Evolutionary conservation across 1,284 basidiomycete genomes (phyloP), one percentile per base, ranked within the genome.

Genomic region (Farysia itapuensis): DNA sequence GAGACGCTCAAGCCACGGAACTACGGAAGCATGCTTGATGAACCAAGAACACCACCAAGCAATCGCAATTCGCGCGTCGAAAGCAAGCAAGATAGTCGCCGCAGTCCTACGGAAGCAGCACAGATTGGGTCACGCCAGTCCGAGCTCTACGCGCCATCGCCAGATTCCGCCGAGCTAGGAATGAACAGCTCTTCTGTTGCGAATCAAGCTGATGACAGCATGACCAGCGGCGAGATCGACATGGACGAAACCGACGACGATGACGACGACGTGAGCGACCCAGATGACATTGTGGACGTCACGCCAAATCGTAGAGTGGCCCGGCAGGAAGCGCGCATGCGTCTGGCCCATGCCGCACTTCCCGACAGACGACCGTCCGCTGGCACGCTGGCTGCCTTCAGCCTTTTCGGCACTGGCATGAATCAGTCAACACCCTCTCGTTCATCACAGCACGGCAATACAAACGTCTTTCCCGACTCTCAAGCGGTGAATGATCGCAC

Each of bases 251-350:
- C 29, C 18, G 51, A 40, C 18, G 43, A 39, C 12, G 48, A 44
- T 15, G 56, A 54, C 23, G 54, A 49, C 24, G 54, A 40, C 23
- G 43, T 44, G 21, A 53, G 43, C 29, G 64, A 66, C 36, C 58
- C 64, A 14, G 48, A 66, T 35, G 64, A 66, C 28, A 66, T 66
- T 11, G 59, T 66, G 43, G 64, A 66, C 40, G 63, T 66, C 20
- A 57, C 64, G 3, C 46, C 58, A 6, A 61, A 66, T 15, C 52
- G 58, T 1, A 46, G 39, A 13, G 50, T 66, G 0, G 51, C 54
- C 7, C 49, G 59, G 18, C 52, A 66, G n/a, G 58, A 54, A 22
- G 59, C 64, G 9, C 28, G 58, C 11, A 35, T 57, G 11, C 35
- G 64, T 9, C 44, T 66, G n/a, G 64, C 64, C 1, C 50, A 50